Conservation (phyloP, 2,329 filamentous ascomycete species). For the Ophiostoma ulmi region DNA sequence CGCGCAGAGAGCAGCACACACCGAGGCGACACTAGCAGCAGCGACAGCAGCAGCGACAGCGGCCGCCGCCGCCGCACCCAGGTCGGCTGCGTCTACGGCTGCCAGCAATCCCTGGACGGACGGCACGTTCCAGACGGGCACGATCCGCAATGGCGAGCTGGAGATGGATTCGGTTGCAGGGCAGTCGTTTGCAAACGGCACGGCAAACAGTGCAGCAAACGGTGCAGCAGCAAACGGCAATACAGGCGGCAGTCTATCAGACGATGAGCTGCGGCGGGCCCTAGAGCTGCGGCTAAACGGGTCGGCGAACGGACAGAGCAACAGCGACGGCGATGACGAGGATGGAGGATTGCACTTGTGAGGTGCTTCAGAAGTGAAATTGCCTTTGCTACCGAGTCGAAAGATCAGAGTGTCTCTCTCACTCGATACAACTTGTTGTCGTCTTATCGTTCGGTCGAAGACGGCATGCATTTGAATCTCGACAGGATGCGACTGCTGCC, state of each 20-base stretch:
- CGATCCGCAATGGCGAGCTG: slow-evolving; percentile 48
- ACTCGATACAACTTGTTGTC: not conserved
- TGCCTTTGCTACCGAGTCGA: not conserved
- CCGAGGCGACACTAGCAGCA: slow-evolving; percentile 6
- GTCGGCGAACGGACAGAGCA: slow-evolving; percentile 31
- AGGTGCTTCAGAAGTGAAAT: not conserved
- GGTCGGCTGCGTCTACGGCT: not conserved
- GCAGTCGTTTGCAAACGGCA: slow-evolving; percentile 15
- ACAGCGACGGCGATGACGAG: slow-evolving; percentile 46
- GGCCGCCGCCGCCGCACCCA: not conserved
- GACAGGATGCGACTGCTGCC: too few species aligned
- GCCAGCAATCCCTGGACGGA: slow-evolving; percentile 50
- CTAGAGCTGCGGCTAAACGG: slow-evolving; percentile 24
- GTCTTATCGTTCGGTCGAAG: not conserved
- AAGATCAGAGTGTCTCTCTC: not conserved
- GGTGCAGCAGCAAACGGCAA: slow-evolving; percentile 12
- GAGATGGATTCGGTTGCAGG: slow-evolving; percentile 38
- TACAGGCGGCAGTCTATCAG: slow-evolving; percentile 34
- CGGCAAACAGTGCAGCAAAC: slow-evolving; percentile 8
- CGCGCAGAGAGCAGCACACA: slow-evolving; percentile 19
- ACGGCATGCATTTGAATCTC: not conserved
- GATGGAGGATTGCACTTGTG: slow-evolving; percentile 61
- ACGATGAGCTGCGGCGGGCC: slow-evolving; percentile 43
- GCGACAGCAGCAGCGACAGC: slow-evolving; percentile 17
- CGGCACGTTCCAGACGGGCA: slow-evolving; percentile 59